Conservation (phyloP, 2,329 filamentous ascomycete species). For the Sarocladiaceae sp. region DNA sequence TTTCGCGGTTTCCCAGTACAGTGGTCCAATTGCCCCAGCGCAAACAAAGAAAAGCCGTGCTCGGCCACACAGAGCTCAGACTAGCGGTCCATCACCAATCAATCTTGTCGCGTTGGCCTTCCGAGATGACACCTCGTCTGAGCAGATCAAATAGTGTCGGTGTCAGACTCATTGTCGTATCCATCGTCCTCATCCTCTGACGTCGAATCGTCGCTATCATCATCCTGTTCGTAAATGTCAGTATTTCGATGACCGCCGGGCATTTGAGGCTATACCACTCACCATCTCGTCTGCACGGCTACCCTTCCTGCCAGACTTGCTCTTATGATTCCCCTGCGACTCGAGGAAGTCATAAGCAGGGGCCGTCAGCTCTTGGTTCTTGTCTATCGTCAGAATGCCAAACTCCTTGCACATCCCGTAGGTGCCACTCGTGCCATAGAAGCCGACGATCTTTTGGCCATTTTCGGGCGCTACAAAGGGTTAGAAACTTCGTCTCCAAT, state of each 20-base stretch:
- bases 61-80: too few relatives aligned
- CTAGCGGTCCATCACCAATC: too few relatives aligned
- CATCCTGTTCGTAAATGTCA: not conserved
- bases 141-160: constrained; percentile 6
- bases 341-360: constrained; percentile 36
- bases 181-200: constrained; percentile 12
- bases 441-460: constrained; percentile 39
- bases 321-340: constrained; percentile 24
- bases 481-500: too few relatives aligned
- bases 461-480: constrained; percentile 26
- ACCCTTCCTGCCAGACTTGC: too few relatives aligned
- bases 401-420: constrained; percentile 32
- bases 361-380: constrained; percentile 32
- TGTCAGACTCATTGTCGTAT: constrained; percentile 11
- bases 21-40: too few relatives aligned
- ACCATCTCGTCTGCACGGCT: not conserved
- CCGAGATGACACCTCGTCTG: too few relatives aligned
- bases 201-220: constrained; percentile 3
- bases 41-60: too few relatives aligned
- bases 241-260: too few relatives aligned
- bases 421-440: constrained; percentile 34
- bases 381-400: constrained; percentile 42
- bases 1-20: too few relatives aligned
- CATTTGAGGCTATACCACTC: too few relatives aligned
- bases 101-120: too few relatives aligned